phyloP scores from a whole-genome alignment of 768 basidiomycete genomes.

The Crepidotus variabilis region DNA sequence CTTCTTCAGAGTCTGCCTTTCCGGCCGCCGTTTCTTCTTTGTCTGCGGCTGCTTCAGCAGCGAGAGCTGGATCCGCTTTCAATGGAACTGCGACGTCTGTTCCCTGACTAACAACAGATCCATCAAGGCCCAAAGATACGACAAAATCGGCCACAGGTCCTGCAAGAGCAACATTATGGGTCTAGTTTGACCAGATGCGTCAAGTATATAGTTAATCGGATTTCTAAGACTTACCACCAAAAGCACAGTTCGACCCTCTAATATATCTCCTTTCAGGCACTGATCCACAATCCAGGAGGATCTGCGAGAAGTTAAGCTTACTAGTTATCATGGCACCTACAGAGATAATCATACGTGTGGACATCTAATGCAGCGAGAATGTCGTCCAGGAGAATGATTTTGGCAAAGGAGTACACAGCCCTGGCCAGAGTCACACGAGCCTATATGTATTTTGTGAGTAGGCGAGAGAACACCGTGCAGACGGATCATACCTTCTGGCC shows the following conservation, averaged over 20 bases:
- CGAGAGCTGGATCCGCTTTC: conserved; percentile 32
- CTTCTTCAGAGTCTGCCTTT: conserved; percentile 14
- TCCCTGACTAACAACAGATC: conserved; percentile 44
- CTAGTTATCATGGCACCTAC: neutral
- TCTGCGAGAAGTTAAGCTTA: conserved; percentile 43
- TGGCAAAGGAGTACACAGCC: conserved; percentile 41
- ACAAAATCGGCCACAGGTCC: conserved; percentile 50
- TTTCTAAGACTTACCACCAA: conserved; percentile 48
- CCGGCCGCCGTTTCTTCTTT: conserved; percentile 14
- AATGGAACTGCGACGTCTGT: conserved; percentile 39
- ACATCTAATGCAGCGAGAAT: conserved; percentile 57
- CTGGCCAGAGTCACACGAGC: conserved; percentile 40
- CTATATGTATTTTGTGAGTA: conserved; percentile 13
- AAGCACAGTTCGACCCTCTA: conserved; percentile 69
- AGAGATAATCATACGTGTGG: conserved; percentile 13
- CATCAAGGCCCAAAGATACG: conserved; percentile 49
- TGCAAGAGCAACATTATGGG: conserved; percentile 44
- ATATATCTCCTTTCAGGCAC: conserved; percentile 70
- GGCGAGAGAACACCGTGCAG: no score
- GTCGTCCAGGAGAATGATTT: conserved; percentile 67
- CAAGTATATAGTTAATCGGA: neutral
- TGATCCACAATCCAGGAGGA: conserved; percentile 73
- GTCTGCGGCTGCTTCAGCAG: conserved; percentile 23
- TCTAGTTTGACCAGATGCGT: conserved; percentile 17
- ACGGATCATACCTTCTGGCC: conserved; percentile 28